These are phyloP conservation scores for Salmacisia buchloeana DNA, from an alignment of 1,284 basidiomycete species.

Conservation along the genomic window DNA sequence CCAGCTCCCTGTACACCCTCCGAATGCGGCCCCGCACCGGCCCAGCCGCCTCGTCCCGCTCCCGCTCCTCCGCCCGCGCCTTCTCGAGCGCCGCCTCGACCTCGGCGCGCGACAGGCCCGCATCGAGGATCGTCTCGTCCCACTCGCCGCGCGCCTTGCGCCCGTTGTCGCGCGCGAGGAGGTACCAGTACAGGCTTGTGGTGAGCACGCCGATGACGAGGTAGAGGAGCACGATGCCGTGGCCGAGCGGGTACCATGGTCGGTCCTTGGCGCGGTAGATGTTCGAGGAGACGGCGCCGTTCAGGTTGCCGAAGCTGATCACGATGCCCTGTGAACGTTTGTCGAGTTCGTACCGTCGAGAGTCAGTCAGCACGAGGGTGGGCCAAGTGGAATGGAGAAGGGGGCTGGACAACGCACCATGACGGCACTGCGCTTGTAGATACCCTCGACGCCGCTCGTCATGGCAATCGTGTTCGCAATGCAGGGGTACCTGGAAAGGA, in stretches of 20 bases:
- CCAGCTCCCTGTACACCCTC: conserved; percentile 14
- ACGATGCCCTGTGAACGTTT: conserved; percentile 11
- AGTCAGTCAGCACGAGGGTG: background rate
- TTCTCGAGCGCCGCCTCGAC: conserved; percentile 15
- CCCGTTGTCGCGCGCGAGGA: conserved; percentile 62
- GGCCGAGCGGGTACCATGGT: conserved; percentile 67
- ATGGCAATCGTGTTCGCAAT: conserved; percentile 68
- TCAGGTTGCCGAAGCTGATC: conserved; percentile 48
- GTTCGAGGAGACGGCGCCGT: conserved; percentile 64
- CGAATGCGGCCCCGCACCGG: conserved; percentile 13
- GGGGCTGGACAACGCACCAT: conserved; percentile 64
- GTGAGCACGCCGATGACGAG: conserved; percentile 62
- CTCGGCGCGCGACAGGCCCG: conserved; percentile 14
- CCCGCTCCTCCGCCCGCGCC: conserved; percentile 21
- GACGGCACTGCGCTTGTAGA: conserved; percentile 68
- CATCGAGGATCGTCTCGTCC: conserved; percentile 61
- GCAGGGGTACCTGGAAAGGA: conserved; percentile 60
- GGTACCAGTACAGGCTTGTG: conserved; percentile 55
- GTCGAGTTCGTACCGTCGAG: background rate
- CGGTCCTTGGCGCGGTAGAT: conserved; percentile 62
- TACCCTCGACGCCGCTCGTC: conserved; percentile 67
- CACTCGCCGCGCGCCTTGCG: conserved; percentile 62
- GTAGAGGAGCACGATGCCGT: conserved; percentile 66
- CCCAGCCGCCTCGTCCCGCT: conserved; percentile 13
- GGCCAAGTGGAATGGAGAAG: too few species aligned